These are phyloP conservation scores for Pueraria montana DNA, from an alignment of 306 rosid genomes.

Conservation along the genomic window DNA sequence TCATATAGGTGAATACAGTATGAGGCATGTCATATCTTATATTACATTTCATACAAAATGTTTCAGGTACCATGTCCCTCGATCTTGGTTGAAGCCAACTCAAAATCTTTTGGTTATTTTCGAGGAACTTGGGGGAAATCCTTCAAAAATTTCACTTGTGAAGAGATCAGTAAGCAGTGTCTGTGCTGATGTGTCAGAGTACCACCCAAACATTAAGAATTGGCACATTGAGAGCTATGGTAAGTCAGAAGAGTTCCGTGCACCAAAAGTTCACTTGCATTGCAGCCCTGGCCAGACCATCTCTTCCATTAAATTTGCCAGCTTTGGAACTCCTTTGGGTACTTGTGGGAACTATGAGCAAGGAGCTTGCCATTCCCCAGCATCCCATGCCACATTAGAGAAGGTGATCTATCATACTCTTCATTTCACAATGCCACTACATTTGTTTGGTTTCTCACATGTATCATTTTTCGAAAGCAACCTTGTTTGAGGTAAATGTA, in stretches of 20 bases:
- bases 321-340: constrained; percentile 87
- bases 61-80: constrained; percentile 89
- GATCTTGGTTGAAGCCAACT: constrained; percentile 81
- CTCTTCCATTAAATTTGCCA: constrained; percentile 78
- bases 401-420: constrained; percentile 59
- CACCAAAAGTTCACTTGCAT: constrained; percentile 65
- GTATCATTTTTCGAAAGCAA: background rate
- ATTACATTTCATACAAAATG: background rate
- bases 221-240: constrained; percentile 57
- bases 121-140: constrained; percentile 82
- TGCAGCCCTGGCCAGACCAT: constrained; percentile 75
- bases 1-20: background rate
- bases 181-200: constrained; percentile 71
- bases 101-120: constrained; percentile 74
- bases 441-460: background rate
- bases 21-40: background rate
- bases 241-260: constrained; percentile 52
- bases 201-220: constrained; percentile 56
- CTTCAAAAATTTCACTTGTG: constrained; percentile 64
- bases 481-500: too few species aligned
- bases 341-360: constrained; percentile 74
- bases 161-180: constrained; percentile 70
- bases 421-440: constrained; percentile 11
- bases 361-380: constrained; percentile 77
- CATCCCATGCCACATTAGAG: constrained; percentile 62